These are phyloP conservation scores for Cordyceps fumosorosea DNA, from an alignment of 2,329 filamentous ascomycete genomes.

Conservation along the genomic window DNA sequence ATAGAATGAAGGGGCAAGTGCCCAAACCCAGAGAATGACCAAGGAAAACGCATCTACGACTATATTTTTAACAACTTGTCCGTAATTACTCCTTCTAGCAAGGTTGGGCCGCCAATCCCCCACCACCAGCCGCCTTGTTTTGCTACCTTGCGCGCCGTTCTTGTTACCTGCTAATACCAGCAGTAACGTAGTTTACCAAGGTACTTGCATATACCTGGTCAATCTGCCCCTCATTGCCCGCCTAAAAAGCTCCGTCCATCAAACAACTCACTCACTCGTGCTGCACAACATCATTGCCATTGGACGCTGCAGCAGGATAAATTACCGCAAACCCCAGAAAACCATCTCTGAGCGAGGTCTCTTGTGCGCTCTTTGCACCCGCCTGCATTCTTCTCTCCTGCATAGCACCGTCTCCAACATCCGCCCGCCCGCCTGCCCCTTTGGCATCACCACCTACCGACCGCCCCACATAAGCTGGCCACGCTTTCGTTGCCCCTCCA, in stretches of 20 bases:
- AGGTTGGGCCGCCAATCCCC: slow-evolving; percentile 5
- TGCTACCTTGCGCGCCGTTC: not conserved
- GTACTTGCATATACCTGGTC: not conserved
- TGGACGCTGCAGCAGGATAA: slow-evolving; percentile 4
- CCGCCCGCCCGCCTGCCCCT: no score
- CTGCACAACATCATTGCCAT: slow-evolving; percentile 12
- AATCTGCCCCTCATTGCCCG: slow-evolving; percentile 7
- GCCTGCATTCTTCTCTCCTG: not conserved
- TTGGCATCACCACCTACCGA: not conserved
- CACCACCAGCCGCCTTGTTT: slow-evolving; percentile 2
- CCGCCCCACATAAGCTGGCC: slow-evolving; percentile 7
- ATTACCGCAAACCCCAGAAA: slow-evolving; percentile 3
- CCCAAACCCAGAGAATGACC: not conserved
- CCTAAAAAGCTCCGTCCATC: slow-evolving; percentile 1
- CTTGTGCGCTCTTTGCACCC: not conserved
- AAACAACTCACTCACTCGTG: slow-evolving; percentile 4
- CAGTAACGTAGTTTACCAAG: no score
- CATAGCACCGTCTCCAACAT: not conserved
- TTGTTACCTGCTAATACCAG: not conserved
- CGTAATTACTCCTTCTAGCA: not conserved
- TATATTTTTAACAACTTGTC: not conserved
- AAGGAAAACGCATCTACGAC: not conserved
- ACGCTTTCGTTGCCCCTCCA: not conserved
- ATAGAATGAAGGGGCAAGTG: not conserved
- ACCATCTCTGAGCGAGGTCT: not conserved